Conservation (phyloP, 2,329 filamentous ascomycete genomes). For the Raffaelea ambrosiae region DNA sequence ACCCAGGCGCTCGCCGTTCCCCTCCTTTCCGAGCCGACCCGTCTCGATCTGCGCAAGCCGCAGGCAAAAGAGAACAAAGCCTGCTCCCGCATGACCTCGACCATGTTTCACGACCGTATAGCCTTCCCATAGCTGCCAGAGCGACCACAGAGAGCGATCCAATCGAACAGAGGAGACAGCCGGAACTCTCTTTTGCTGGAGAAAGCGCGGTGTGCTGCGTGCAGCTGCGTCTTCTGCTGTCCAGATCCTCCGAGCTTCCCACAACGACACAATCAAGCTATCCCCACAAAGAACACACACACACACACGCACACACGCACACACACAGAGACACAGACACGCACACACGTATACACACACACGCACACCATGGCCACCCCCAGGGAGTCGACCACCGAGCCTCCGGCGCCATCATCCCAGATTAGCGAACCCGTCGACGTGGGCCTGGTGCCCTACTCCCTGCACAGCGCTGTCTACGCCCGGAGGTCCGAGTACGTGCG, state of each 20-base stretch:
- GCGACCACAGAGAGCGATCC: neutral
- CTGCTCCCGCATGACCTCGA: neutral
- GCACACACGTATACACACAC: neutral
- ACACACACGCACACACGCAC: neutral
- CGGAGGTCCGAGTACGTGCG: slow-evolving; percentile 73
- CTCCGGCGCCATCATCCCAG: slow-evolving; percentile 27
- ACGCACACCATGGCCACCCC: slow-evolving; percentile 6
- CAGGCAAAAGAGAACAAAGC: neutral
- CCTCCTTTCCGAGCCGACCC: no score
- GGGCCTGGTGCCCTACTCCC: slow-evolving; percentile 42
- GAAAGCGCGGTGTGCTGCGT: no score
- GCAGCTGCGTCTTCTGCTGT: no score
- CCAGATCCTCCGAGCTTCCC: no score
- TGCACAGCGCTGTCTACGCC: slow-evolving; percentile 59
- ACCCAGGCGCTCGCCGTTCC: no score
- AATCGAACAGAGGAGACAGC: neutral
- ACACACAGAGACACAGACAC: neutral
- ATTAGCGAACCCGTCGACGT: slow-evolving; percentile 35
- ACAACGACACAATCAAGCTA: neutral
- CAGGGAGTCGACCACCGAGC: slow-evolving; percentile 2
- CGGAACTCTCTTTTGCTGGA: no score
- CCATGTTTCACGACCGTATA: neutral
- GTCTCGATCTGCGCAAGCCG: neutral
- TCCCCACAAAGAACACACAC: neutral
- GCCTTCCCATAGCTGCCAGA: neutral